Conservation (phyloP, 495 filamentous ascomycete species). For the Wilcoxina mikolae region DNA sequence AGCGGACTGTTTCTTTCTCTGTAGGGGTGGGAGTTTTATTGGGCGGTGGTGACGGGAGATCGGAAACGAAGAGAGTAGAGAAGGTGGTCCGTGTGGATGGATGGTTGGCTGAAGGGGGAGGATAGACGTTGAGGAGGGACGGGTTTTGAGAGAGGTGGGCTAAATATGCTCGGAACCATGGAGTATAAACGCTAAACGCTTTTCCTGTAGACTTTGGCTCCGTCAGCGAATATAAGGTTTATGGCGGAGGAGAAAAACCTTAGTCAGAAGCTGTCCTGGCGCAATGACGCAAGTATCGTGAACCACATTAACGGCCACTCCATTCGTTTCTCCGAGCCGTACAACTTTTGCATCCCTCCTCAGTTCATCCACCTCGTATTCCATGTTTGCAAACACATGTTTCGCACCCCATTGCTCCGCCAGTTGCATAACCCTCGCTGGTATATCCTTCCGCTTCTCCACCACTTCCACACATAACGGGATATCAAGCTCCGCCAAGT, state of each 20-base stretch:
- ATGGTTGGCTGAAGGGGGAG: slow-evolving; percentile 49
- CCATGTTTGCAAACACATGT: slow-evolving; percentile 55
- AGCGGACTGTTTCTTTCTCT: slow-evolving; percentile 31
- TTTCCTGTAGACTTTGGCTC: slow-evolving; percentile 37
- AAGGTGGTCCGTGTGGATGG: slow-evolving; percentile 38
- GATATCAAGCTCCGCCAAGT: slow-evolving; percentile 56
- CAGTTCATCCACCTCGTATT: slow-evolving; percentile 69
- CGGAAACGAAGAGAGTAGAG: slow-evolving; percentile 44
- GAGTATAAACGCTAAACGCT: slow-evolving; percentile 72
- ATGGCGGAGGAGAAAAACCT: slow-evolving; percentile 11
- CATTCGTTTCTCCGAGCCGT: slow-evolving; percentile 41
- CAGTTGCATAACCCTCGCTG: slow-evolving; percentile 50
- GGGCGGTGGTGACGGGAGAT: slow-evolving; percentile 48
- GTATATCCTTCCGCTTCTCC: slow-evolving; percentile 48
- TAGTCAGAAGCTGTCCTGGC: slow-evolving; percentile 45
- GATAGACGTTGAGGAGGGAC: slow-evolving; percentile 45
- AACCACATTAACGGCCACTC: slow-evolving; percentile 47
- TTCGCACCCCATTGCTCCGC: slow-evolving; percentile 60
- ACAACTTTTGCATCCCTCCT: slow-evolving; percentile 56
- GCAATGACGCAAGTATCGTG: slow-evolving; percentile 74
- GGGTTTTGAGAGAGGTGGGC: slow-evolving; percentile 53
- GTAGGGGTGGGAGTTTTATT: slow-evolving; percentile 47
- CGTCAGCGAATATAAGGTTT: too few relatives aligned
- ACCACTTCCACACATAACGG: slow-evolving; percentile 64
- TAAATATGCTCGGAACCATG: slow-evolving; percentile 69